Evolutionary conservation across 1,284 basidiomycete genomes (phyloP).

Genomic region (Macrocystidia cucumis): DNA sequence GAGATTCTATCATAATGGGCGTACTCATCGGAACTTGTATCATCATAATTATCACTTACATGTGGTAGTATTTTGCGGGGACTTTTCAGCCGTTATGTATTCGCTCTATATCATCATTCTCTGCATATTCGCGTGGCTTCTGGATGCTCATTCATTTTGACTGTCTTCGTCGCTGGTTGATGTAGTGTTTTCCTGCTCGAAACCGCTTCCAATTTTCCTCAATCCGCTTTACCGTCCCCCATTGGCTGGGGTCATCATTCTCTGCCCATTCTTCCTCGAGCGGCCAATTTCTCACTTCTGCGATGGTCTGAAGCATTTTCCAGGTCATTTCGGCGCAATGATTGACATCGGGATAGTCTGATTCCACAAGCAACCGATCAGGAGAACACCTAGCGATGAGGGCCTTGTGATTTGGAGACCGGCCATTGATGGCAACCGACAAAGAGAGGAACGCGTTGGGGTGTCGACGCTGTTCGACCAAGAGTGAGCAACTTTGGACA

Average conservation of each 20-base stretch:
- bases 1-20: constrained; percentile 90
- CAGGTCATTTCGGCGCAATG: constrained; percentile 51
- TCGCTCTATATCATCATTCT: no score
- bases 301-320: constrained; percentile 58
- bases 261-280: constrained; percentile 55
- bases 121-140: no score
- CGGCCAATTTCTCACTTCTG: constrained; percentile 57
- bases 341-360: constrained; percentile 59
- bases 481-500: neutral
- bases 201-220: constrained; percentile 65
- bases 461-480: constrained; percentile 44
- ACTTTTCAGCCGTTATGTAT: no score
- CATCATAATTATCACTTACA: constrained; percentile 74
- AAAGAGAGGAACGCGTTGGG: constrained; percentile 71
- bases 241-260: constrained; percentile 25
- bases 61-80: no score
- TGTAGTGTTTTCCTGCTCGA: constrained; percentile 34
- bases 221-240: constrained; percentile 58
- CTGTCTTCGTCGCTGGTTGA: constrained; percentile 9
- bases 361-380: constrained; percentile 67
- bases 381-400: constrained; percentile 55
- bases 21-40: constrained; percentile 81
- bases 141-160: constrained; percentile 7
- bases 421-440: constrained; percentile 70
- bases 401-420: constrained; percentile 47